Evolutionary conservation across 2,329 filamentous ascomycete genomes (phyloP).

Genomic region (Aspergillus tubingensis): DNA sequence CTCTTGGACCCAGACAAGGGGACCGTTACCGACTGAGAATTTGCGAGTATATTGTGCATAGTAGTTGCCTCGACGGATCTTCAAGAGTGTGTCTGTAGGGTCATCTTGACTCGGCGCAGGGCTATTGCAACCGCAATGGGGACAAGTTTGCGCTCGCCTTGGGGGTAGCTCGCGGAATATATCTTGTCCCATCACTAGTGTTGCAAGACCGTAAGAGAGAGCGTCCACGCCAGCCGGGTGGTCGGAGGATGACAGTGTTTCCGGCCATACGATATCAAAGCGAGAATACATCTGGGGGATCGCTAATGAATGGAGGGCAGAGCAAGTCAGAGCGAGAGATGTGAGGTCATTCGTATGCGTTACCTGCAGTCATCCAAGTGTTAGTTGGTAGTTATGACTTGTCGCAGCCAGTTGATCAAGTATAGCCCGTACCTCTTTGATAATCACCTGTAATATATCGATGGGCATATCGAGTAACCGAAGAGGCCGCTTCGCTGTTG

Average conservation of each 20-base stretch:
- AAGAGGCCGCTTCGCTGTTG: slow-evolving; percentile 54
- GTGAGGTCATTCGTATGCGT: slow-evolving; percentile 81
- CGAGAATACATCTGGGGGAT: slow-evolving; percentile 80
- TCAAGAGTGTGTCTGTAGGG: slow-evolving; percentile 9
- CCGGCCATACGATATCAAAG: slow-evolving; percentile 88
- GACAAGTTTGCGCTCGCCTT: slow-evolving; percentile 31
- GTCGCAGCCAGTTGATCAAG: not conserved
- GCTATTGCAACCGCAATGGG: slow-evolving; percentile 33
- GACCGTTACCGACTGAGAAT: slow-evolving; percentile 83
- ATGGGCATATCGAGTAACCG: slow-evolving; percentile 73
- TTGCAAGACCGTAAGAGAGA: slow-evolving; percentile 78
- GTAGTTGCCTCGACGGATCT: slow-evolving; percentile 64
- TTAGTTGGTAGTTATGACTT: not conserved
- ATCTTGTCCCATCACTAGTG: slow-evolving; percentile 72
- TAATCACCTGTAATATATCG: slow-evolving; percentile 75
- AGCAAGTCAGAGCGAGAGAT: slow-evolving; percentile 74
- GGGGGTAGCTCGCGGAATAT: slow-evolving; percentile 56
- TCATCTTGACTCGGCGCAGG: not conserved
- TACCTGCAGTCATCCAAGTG: slow-evolving; percentile 52
- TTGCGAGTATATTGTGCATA: slow-evolving; percentile 78
- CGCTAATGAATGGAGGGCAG: slow-evolving; percentile 71
- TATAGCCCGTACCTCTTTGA: slow-evolving; percentile 64
- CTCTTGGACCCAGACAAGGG: slow-evolving; percentile 74
- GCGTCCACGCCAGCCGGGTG: slow-evolving; percentile 76
- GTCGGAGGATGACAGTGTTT: slow-evolving; percentile 64